Evolutionary conservation across 1,139 yeast genomes (phyloP).

Genomic region (Yamadazyma trypodendri): DNA sequence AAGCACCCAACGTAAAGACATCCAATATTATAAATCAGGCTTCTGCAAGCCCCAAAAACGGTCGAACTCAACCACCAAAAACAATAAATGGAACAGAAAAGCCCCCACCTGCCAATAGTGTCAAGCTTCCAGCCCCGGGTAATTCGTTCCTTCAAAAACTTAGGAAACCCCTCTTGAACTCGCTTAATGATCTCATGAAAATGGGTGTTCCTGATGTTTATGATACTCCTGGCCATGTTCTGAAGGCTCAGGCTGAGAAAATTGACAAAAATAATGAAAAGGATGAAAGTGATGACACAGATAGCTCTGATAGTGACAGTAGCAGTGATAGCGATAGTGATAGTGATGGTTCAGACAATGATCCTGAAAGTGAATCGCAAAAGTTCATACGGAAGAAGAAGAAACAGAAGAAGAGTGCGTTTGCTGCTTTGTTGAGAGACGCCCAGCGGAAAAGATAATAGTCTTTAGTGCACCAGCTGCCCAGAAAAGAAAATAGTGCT

Average conservation of each 20-base stretch:
- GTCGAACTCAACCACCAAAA: too few relatives aligned
- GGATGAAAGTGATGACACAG: not conserved
- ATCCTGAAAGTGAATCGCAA: constrained; percentile 8
- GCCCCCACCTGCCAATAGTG: too few relatives aligned
- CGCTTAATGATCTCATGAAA: constrained; percentile 55
- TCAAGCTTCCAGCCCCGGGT: not conserved
- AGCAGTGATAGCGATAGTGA: constrained; percentile 21
- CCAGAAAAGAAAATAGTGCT: too few relatives aligned
- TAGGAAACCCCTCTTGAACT: constrained; percentile 39
- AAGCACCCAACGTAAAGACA: too few relatives aligned
- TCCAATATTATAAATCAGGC: too few relatives aligned
- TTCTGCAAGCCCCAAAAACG: too few relatives aligned
- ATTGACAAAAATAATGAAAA: constrained; percentile 6
- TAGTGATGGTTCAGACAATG: constrained; percentile 18
- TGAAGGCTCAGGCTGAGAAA: constrained; percentile 6
- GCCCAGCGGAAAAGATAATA: constrained; percentile 20
- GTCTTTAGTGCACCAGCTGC: not conserved
- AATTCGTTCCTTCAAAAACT: constrained; percentile 7
- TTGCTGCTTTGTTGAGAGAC: constrained; percentile 54
- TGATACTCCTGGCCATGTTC: constrained; percentile 31
- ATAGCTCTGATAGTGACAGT: constrained; percentile 1
- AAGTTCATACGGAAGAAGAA: constrained; percentile 18
- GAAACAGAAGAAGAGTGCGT: constrained; percentile 40
- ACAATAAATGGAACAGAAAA: not conserved
- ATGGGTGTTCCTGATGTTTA: constrained; percentile 65